Evolutionary conservation across 306 rosid genomes (phyloP).

Genomic region (Luffa acutangula): DNA sequence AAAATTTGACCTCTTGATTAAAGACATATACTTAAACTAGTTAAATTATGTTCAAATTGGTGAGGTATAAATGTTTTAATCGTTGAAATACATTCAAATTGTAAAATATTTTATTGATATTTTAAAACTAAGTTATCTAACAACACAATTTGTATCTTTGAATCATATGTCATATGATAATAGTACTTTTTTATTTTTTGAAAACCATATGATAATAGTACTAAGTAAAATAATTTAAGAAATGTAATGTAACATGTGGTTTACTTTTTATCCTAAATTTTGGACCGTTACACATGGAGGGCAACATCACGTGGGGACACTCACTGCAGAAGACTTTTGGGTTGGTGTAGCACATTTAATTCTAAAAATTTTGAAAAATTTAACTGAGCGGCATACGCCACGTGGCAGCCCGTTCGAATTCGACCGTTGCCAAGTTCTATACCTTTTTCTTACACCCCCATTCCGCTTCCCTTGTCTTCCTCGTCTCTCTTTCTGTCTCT

Average conservation of each 20-base stretch:
- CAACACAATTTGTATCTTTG: background rate
- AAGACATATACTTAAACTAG: too few relatives aligned
- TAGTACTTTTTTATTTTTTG: background rate
- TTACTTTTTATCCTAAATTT: background rate
- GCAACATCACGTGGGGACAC: background rate
- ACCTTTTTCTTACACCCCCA: background rate
- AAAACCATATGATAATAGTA: background rate
- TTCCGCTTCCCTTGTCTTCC: constrained; percentile 4
- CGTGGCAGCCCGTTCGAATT: constrained; percentile 44
- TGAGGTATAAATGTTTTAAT: too few relatives aligned
- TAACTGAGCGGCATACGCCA: constrained; percentile 24
- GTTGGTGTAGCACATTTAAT: background rate
- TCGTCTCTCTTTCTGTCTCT: constrained; percentile 11
- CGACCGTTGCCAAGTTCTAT: constrained; percentile 69
- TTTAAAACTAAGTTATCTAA: background rate
- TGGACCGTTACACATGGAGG: background rate
- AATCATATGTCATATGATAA: background rate
- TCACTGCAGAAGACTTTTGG: background rate
- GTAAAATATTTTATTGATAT: background rate
- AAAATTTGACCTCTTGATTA: too few relatives aligned
- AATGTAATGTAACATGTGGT: background rate
- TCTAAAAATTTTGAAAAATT: constrained; percentile 26
- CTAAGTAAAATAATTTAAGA: background rate
- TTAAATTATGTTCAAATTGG: too few relatives aligned
- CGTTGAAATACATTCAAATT: background rate